These are phyloP conservation scores for Leccinum variicolor DNA, from an alignment of 768 basidiomycete genomes.

Conservation along the genomic window DNA sequence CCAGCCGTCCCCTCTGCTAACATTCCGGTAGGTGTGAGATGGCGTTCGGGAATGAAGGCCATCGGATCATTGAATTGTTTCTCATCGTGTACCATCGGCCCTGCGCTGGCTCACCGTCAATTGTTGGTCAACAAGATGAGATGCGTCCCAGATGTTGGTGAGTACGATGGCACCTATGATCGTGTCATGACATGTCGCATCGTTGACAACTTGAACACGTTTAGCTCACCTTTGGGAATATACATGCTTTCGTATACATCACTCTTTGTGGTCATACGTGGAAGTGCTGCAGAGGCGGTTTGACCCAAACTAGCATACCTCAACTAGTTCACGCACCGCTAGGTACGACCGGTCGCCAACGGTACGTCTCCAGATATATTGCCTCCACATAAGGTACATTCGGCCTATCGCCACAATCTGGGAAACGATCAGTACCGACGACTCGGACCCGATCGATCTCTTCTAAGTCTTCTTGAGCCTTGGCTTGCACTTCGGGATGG, in stretches of 20 bases:
- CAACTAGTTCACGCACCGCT: slow-evolving; percentile 17
- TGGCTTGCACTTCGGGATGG: slow-evolving; percentile 30
- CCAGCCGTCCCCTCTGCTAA: slow-evolving; percentile 1
- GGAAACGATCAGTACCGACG: slow-evolving; percentile 30
- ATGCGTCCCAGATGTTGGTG: slow-evolving; percentile 25
- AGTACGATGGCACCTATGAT: slow-evolving; percentile 20
- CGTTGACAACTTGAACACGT: not conserved
- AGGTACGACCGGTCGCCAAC: slow-evolving; percentile 31
- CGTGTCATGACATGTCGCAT: not conserved
- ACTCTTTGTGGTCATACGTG: slow-evolving; percentile 19
- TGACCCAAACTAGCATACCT: not conserved
- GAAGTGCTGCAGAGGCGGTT: slow-evolving; percentile 14
- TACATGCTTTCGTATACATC: slow-evolving; percentile 29
- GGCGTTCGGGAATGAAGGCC: slow-evolving; percentile 56
- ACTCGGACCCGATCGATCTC: slow-evolving; percentile 33
- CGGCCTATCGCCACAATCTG: slow-evolving; percentile 24
- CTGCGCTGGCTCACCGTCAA: slow-evolving; percentile 20
- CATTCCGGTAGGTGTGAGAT: slow-evolving; percentile 31
- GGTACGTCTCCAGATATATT: slow-evolving; percentile 28
- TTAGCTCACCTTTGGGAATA: slow-evolving; percentile 26
- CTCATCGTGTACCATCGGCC: slow-evolving; percentile 50
- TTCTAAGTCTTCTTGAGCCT: slow-evolving; percentile 29
- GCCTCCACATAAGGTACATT: slow-evolving; percentile 32
- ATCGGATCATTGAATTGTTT: slow-evolving; percentile 49
- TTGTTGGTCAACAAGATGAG: not conserved